phyloP scores from a whole-genome alignment of 2,329 filamentous ascomycete species.

The Aspergillus carbonarius region DNA sequence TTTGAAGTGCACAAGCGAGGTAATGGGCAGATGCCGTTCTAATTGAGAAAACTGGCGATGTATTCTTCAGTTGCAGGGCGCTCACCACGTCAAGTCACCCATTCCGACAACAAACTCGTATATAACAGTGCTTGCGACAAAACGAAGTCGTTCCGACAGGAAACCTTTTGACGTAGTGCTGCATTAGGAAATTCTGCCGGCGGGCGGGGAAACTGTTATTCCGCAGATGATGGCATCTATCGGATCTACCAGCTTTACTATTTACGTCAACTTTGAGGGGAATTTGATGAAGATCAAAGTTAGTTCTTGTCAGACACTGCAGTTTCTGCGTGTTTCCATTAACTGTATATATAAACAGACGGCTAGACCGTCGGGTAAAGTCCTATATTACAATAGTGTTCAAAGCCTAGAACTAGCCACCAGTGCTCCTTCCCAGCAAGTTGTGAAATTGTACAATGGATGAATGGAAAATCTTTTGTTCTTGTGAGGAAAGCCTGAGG shows the following conservation, averaged over 20 bases:
- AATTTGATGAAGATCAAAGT: neutral
- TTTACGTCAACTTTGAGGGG: neutral
- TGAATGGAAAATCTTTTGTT: conserved; percentile 12
- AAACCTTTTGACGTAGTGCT: conserved; percentile 13
- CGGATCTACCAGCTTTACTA: no score
- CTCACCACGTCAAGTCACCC: neutral
- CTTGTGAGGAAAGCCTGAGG: neutral
- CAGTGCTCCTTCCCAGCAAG: conserved; percentile 24
- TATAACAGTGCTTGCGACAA: neutral
- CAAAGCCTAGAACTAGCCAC: conserved; percentile 23
- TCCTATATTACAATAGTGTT: conserved; percentile 37
- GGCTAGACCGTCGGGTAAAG: conserved; percentile 15
- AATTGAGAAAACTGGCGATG: no score
- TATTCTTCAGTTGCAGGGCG: neutral
- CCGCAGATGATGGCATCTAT: conserved; percentile 8
- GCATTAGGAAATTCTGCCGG: conserved; percentile 33
- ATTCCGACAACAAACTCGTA: neutral
- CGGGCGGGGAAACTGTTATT: conserved; percentile 28
- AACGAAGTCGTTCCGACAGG: neutral
- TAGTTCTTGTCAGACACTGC: neutral
- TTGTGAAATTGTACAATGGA: conserved; percentile 19
- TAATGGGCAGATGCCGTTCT: no score
- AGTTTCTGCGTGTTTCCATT: conserved; percentile 11
- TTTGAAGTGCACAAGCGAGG: no score
- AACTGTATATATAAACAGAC: conserved; percentile 24